phyloP scores from a whole-genome alignment of 176 grass and related monocot species.

The Rhynchospora pubera region DNA sequence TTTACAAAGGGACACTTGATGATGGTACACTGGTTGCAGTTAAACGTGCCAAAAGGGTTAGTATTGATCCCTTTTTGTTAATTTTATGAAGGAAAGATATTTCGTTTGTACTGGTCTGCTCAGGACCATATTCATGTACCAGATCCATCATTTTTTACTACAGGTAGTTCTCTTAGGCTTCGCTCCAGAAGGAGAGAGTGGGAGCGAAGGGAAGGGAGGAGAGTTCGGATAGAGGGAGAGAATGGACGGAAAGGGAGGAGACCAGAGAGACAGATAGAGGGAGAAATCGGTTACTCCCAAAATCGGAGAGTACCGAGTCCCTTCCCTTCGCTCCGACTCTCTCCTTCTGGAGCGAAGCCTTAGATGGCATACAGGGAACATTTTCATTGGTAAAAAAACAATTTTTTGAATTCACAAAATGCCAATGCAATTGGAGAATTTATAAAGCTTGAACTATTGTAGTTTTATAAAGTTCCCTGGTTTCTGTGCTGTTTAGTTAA shows the following conservation, averaged over 20 bases:
- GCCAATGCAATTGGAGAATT: background rate
- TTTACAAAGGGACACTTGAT: constrained; percentile 62
- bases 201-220: too few relatives aligned
- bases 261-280: too few relatives aligned
- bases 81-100: background rate
- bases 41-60: constrained; percentile 71
- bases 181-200: too few relatives aligned
- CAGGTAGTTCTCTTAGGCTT: too few relatives aligned
- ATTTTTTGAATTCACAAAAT: background rate
- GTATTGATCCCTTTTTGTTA: background rate
- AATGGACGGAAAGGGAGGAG: too few relatives aligned
- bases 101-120: background rate
- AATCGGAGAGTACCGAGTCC: too few relatives aligned
- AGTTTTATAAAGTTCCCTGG: background rate
- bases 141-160: background rate
- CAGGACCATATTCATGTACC: background rate
- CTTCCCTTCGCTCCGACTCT: too few relatives aligned
- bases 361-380: background rate
- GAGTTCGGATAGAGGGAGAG: too few relatives aligned
- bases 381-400: background rate
- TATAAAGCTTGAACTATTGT: background rate
- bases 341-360: too few relatives aligned
- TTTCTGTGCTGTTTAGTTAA: background rate
- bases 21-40: constrained; percentile 73
- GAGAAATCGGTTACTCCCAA: too few relatives aligned